Evolutionary conservation across 2,329 filamentous ascomycete species (phyloP), one percentile per base, ranked within the genome.

Genomic region (Hirsutella thompsonii): DNA sequence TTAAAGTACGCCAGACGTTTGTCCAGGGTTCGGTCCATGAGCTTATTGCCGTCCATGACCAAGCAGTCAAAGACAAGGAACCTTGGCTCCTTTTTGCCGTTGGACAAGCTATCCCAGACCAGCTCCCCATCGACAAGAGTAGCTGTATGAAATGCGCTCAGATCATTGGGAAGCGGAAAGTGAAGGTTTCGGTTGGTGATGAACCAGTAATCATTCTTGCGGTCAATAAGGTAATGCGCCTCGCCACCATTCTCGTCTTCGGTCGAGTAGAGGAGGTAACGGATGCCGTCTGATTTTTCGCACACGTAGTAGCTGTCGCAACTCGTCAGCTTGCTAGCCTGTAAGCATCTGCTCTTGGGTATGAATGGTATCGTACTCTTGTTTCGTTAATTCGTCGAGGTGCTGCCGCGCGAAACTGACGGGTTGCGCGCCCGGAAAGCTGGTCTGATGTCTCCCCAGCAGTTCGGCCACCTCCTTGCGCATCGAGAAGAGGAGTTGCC

Each of bases 231-330:
- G 66, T 94, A 95, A 56, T 92, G 84, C 20, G 81, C 74, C 57
- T 93, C 87, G 38, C 57, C 49, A 41, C 66, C 67, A 5, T 66
- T 58, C 34, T 79, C 72, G 55, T 82, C 81, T 8, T 68, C 60
- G 39, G 85, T 87, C 49, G 92, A 79, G 68, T 93, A 96, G 48
- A 98, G 76, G n/a, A 98, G 75, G 60, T 93, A 95, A 47, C 92
- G 80, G 47, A 96, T 86, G 41, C 92, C 92, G 57, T 98, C 92
- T 1, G 90, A 94, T 67, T 98, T 98, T 64, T 98, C 92, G 69
- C 90, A 95, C 48, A 98, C 83, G 58, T 89, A 98, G 67, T 96
- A 98, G 62, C 79, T 83, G 35, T 21, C 4, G 14, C n/a, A 6
- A 14, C 2, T 16, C 1, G 20, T 40, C 26, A 42, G 38, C 26